phyloP scores from a whole-genome alignment of 2,329 filamentous ascomycete species.

The Xylariaceae sp. region DNA sequence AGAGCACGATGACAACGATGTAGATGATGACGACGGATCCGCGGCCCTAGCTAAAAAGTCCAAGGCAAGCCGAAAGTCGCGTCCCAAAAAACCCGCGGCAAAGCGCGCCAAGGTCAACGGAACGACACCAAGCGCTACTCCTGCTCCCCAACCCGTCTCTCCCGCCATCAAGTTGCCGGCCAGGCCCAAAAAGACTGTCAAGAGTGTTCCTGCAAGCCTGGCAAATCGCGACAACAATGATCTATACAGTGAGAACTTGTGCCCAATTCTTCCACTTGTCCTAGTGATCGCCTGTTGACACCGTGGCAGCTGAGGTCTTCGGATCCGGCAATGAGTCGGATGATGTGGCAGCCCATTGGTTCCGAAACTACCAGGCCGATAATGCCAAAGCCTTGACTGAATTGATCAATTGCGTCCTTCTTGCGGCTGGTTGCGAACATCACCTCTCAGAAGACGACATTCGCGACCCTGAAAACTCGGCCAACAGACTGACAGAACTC shows the following conservation, averaged over 20 bases:
- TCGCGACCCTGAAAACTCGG: conserved; percentile 80
- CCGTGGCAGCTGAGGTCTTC: conserved; percentile 54
- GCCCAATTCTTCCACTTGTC: neutral
- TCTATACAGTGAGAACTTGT: conserved; percentile 46
- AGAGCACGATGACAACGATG: conserved; percentile 39
- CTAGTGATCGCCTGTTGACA: conserved; percentile 16
- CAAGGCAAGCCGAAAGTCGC: conserved; percentile 41
- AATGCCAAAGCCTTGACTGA: conserved; percentile 53
- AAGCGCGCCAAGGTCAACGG: conserved; percentile 64
- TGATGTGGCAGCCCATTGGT: conserved; percentile 56
- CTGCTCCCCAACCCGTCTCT: conserved; percentile 37
- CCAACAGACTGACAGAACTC: conserved; percentile 73
- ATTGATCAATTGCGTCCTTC: conserved; percentile 61
- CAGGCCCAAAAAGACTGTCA: conserved; percentile 52
- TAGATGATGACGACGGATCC: conserved; percentile 43
- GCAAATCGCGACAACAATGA: conserved; percentile 48
- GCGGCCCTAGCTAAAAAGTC: conserved; percentile 35
- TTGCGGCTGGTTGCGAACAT: conserved; percentile 73
- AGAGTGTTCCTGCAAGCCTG: conserved; percentile 45
- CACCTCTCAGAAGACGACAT: conserved; percentile 78
- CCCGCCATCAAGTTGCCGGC: conserved; percentile 39
- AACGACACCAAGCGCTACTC: conserved; percentile 35
- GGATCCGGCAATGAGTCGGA: conserved; percentile 52
- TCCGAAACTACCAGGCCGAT: conserved; percentile 52
- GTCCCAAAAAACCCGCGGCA: conserved; percentile 51